These are phyloP conservation scores for Evernia prunastri DNA, from an alignment of 495 filamentous ascomycete species.

Conservation along the genomic window DNA sequence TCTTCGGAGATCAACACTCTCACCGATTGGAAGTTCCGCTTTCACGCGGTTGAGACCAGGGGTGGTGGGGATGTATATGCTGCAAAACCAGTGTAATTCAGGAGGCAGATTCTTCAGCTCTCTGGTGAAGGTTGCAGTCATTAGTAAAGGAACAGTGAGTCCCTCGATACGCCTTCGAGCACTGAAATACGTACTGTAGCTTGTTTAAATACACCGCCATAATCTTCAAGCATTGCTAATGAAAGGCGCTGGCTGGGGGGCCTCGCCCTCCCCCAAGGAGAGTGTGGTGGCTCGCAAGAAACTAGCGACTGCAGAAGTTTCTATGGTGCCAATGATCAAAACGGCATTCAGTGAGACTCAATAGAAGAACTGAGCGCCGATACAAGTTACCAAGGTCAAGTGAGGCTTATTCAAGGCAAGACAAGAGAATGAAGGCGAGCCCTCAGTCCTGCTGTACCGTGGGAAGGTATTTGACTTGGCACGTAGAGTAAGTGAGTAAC, in stretches of 20 bases:
- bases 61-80: not conserved
- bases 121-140: slow-evolving; percentile 4
- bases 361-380: not conserved
- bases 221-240: not conserved
- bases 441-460: too few relatives aligned
- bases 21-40: slow-evolving; percentile 27
- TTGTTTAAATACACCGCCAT: slow-evolving; percentile 25
- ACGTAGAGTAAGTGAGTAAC: too few relatives aligned
- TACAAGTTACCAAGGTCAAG: not conserved
- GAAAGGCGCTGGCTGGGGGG: not conserved
- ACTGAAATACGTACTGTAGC: slow-evolving; percentile 19
- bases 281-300: not conserved
- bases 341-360: not conserved
- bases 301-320: not conserved
- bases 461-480: not conserved
- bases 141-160: not conserved
- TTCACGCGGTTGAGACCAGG: slow-evolving; percentile 8
- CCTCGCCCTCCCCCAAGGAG: not conserved
- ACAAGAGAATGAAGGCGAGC: not conserved
- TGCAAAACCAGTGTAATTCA: slow-evolving; percentile 28
- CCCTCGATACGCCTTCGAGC: not conserved
- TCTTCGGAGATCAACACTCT: slow-evolving; percentile 46
- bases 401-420: not conserved
- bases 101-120: slow-evolving; percentile 21
- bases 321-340: not conserved